phyloP scores from a whole-genome alignment of 169 alveolate species.

The Blepharisma undulans region DNA sequence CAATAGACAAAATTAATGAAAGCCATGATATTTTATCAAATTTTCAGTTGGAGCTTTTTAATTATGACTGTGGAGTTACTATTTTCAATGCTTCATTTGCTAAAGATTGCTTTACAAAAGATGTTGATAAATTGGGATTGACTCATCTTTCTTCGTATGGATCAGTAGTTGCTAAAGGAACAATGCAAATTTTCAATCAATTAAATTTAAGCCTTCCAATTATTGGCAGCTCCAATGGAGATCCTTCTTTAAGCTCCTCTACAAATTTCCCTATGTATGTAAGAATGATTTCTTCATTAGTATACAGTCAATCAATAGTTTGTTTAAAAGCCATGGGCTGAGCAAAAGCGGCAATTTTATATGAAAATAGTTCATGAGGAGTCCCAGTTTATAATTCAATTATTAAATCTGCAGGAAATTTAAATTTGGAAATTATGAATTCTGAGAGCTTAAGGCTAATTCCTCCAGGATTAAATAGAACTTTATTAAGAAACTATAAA shows the following conservation, averaged over 20 bases:
- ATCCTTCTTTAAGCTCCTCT: neutral
- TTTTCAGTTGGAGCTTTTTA: neutral
- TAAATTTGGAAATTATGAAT: neutral
- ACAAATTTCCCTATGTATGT: constrained; percentile 1
- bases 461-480: neutral
- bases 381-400: neutral
- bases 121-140: neutral
- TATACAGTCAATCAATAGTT: neutral
- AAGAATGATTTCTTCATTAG: neutral
- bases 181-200: neutral
- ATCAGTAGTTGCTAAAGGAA: neutral
- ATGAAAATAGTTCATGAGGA: neutral
- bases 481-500: neutral
- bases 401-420: too few relatives aligned
- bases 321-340: neutral
- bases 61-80: neutral
- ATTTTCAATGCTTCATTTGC: neutral
- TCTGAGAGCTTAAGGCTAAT: neutral
- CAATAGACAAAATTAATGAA: neutral
- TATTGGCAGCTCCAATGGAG: neutral
- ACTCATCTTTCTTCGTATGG: neutral
- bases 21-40: neutral
- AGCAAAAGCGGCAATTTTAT: neutral
- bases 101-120: neutral
- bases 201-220: neutral